Evolutionary conservation across 345 rosid genomes (phyloP).

Genomic region (Raphanus sativus): DNA sequence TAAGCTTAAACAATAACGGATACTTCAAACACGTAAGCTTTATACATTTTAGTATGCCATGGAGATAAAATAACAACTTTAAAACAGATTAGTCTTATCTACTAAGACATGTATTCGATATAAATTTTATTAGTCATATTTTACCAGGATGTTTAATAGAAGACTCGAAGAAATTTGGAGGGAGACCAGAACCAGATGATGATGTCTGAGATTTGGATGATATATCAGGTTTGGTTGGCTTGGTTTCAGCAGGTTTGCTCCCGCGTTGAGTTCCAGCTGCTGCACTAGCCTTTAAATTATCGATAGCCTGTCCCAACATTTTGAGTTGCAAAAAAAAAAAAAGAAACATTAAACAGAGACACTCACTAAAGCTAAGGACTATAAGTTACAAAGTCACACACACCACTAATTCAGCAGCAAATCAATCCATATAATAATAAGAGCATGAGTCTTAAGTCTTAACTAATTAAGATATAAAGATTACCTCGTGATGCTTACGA

Average conservation of each 20-base stretch:
- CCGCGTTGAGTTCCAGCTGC: slow-evolving; percentile 45
- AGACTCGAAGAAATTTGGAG: slow-evolving; percentile 54
- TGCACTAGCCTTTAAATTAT: slow-evolving; percentile 64
- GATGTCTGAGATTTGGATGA: slow-evolving; percentile 39
- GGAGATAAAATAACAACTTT: not conserved
- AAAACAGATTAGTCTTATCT: not conserved
- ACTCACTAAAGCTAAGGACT: not conserved
- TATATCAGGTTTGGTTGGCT: slow-evolving; percentile 27
- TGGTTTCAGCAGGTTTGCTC: slow-evolving; percentile 31
- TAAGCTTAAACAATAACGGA: not conserved
- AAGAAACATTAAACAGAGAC: slow-evolving; percentile 1
- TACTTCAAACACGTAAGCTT: not conserved
- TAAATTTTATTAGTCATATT: not conserved
- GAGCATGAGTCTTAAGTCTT: not conserved
- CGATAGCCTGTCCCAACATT: slow-evolving; percentile 54
- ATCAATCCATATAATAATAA: not conserved
- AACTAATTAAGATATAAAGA: not conserved
- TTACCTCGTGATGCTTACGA: slow-evolving; percentile 86
- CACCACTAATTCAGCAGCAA: not conserved
- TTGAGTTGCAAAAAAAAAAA: not conserved
- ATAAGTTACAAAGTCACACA: not conserved
- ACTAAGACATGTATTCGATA: not conserved
- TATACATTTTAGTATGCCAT: not conserved
- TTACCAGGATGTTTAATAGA: slow-evolving; percentile 41
- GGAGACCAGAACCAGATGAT: slow-evolving; percentile 43